Percentiles rank a stretch among this genome's conserved stretches.
Evolutionary conservation across 1,284 basidiomycete species (phyloP).

Genomic region (Rhodotorula sp.): DNA sequence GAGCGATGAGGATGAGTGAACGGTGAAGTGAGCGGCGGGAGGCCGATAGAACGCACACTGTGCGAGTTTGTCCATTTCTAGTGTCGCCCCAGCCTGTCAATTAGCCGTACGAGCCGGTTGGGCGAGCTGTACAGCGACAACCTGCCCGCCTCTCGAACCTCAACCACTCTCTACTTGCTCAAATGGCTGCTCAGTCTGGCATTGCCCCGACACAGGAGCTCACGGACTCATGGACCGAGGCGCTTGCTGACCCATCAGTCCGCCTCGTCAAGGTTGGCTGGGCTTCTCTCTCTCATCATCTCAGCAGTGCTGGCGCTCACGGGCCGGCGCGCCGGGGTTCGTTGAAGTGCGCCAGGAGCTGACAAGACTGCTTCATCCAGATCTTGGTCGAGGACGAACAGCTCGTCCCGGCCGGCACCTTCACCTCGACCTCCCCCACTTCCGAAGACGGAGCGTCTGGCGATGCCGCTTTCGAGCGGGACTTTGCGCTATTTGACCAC

Average conservation of each 20-base stretch:
- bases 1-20: slow-evolving; percentile 1
- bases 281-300: background rate
- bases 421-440: background rate
- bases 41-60: background rate
- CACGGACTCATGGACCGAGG: slow-evolving; percentile 4
- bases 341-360: background rate
- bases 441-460: background rate
- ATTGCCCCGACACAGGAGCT: slow-evolving; percentile 18
- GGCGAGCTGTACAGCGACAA: too few relatives aligned
- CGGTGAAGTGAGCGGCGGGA: background rate
- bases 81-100: background rate
- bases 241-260: background rate
- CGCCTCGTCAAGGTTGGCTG: slow-evolving; percentile 31
- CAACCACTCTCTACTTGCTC: background rate
- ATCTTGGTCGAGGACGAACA: slow-evolving; percentile 27
- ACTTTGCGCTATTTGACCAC: slow-evolving; percentile 24
- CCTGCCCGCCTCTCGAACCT: background rate
- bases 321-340: too few relatives aligned
- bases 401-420: slow-evolving; percentile 13
- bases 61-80: background rate
- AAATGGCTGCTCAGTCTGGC: slow-evolving; percentile 31
- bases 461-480: slow-evolving; percentile 4
- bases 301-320: background rate
- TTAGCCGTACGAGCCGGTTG: too few relatives aligned
- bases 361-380: background rate